Conservation (phyloP, 352 stramenopile species). For the Phytophthora pinifolia region DNA sequence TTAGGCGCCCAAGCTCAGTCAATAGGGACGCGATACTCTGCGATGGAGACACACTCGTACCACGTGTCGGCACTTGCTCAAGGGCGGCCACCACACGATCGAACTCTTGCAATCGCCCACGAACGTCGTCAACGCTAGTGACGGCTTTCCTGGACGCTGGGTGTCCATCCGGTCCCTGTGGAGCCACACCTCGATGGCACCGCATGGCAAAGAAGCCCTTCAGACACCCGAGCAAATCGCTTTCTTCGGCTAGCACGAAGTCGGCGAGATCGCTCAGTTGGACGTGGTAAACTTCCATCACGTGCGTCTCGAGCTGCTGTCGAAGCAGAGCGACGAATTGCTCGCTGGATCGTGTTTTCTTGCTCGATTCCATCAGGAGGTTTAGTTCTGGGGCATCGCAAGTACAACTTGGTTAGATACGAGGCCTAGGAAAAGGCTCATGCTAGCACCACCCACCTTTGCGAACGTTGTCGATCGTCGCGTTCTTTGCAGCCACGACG, state of each 20-base stretch:
- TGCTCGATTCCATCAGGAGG: conserved; percentile 25
- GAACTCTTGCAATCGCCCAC: conserved; percentile 26
- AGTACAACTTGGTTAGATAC: conserved; percentile 1
- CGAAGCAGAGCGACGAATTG: conserved; percentile 38
- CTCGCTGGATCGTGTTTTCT: conserved; percentile 25
- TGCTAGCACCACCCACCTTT: conserved; percentile 37
- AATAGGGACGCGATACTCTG: conserved; percentile 6
- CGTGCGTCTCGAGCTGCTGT: conserved; percentile 52
- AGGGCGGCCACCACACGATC: conserved; percentile 21
- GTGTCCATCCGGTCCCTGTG: conserved; percentile 1
- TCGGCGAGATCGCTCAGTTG: conserved; percentile 20
- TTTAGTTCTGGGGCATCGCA: conserved; percentile 28
- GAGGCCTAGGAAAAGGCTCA: no score
- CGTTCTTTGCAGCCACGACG: conserved; percentile 33
- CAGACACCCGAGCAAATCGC: conserved; percentile 39
- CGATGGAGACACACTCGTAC: conserved; percentile 5
- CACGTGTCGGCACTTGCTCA: background rate
- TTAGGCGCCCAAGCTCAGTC: conserved; percentile 15
- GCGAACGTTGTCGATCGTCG: conserved; percentile 55
- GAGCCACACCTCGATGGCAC: conserved; percentile 23
- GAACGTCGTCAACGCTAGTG: conserved; percentile 24
- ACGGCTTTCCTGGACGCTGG: conserved; percentile 11
- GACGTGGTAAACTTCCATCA: conserved; percentile 45
- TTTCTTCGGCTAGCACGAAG: conserved; percentile 33
- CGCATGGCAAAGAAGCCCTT: conserved; percentile 38